phyloP scores from a whole-genome alignment of 2,329 filamentous ascomycete genomes.

The Trichoderma asperellum region DNA sequence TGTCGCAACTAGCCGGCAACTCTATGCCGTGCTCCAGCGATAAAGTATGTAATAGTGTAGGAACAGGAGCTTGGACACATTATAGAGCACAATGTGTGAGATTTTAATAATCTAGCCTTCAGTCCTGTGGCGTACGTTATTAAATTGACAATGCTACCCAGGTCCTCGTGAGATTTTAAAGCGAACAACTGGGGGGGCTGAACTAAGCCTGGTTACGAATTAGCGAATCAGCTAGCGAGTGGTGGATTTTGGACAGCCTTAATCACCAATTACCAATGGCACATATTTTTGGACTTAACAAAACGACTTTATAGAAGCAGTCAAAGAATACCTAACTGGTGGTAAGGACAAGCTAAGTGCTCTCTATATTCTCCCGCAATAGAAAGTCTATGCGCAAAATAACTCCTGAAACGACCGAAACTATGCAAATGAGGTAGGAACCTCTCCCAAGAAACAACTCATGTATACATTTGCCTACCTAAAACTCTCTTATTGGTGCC shows the following conservation, averaged over 20 bases:
- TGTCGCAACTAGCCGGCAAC: background rate
- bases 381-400: background rate
- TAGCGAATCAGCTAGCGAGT: background rate
- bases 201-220: background rate
- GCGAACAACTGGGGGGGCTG: background rate
- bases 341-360: background rate
- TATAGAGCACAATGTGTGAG: background rate
- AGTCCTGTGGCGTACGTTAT: background rate
- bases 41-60: background rate
- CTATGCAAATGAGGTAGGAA: background rate
- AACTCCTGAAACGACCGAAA: conserved; percentile 2
- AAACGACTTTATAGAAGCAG: background rate
- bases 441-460: background rate
- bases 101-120: background rate
- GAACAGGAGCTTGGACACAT: background rate
- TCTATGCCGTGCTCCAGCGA: background rate
- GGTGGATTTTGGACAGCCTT: background rate
- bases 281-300: background rate
- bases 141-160: background rate
- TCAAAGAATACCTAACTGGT: background rate
- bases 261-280: background rate
- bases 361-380: background rate
- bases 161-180: conserved; percentile 22
- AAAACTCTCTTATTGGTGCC: background rate
- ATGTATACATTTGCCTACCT: conserved; percentile 6